These are phyloP conservation scores for Xylaria sp. DNA, from an alignment of 2,329 filamentous ascomycete genomes.

Conservation along the genomic window DNA sequence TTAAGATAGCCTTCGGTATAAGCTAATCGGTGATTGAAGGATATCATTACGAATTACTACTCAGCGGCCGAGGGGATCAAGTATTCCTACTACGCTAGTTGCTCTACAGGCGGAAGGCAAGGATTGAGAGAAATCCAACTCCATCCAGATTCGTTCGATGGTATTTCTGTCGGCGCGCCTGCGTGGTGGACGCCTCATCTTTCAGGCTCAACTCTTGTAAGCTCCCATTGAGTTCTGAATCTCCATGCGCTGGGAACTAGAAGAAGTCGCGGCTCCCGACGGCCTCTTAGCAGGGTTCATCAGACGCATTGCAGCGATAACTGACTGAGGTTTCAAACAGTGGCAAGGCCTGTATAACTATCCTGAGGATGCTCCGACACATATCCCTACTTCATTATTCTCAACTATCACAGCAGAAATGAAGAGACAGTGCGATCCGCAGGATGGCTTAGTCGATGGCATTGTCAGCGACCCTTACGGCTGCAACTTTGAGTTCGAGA, in stretches of 20 bases:
- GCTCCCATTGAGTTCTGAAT: neutral
- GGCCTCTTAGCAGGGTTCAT: no score
- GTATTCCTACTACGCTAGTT: conserved; percentile 62
- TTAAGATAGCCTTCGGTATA: neutral
- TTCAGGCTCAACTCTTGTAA: conserved; percentile 40
- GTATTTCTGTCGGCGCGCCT: conserved; percentile 58
- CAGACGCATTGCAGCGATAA: neutral
- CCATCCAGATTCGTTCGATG: conserved; percentile 62
- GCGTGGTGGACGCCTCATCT: conserved; percentile 57
- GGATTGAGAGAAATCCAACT: conserved; percentile 59
- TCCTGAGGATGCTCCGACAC: conserved; percentile 46
- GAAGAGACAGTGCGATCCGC: conserved; percentile 50
- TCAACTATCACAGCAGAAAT: conserved; percentile 48
- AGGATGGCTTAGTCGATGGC: conserved; percentile 50
- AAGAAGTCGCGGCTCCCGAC: neutral
- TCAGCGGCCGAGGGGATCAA: conserved; percentile 42
- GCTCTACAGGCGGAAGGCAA: conserved; percentile 65
- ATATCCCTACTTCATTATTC: conserved; percentile 50
- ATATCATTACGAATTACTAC: conserved; percentile 57
- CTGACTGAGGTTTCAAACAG: neutral
- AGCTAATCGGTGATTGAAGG: conserved; percentile 35
- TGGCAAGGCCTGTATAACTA: conserved; percentile 52
- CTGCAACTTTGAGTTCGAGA: conserved; percentile 48
- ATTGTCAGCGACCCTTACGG: conserved; percentile 49
- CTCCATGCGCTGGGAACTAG: no score